Percentiles rank a stretch among this genome's conserved stretches.
Conservation (phyloP, 1,284 basidiomycete species). For the Prillingera fragicola region DNA sequence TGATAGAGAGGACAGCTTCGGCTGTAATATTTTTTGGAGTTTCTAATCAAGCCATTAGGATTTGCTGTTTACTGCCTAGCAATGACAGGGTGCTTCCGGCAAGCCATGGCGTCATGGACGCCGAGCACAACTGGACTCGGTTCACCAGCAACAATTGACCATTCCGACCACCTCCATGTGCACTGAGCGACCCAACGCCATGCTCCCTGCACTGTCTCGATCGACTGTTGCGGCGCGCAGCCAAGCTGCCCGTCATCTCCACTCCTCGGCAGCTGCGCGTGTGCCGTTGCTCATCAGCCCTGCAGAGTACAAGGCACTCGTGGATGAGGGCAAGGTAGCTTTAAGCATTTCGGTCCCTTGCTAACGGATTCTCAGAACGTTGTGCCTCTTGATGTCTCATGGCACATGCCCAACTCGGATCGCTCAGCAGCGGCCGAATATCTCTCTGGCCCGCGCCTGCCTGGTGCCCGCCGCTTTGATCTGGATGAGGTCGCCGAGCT, state of each 20-base stretch:
- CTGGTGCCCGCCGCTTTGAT: conserved; percentile 70
- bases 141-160: too few relatives aligned
- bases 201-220: too few relatives aligned
- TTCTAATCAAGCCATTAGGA: too few relatives aligned
- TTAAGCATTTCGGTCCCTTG: too few relatives aligned
- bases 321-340: background rate
- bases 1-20: conserved; percentile 12
- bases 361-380: conserved; percentile 8
- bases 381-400: conserved; percentile 43
- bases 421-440: conserved; percentile 42
- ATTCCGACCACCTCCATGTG: too few relatives aligned
- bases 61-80: too few relatives aligned
- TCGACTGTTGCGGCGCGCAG: background rate
- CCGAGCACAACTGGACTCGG: too few relatives aligned
- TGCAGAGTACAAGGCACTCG: conserved; percentile 28
- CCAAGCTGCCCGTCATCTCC: background rate
- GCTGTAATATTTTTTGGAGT: conserved; percentile 14
- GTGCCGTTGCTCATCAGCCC: conserved; percentile 39
- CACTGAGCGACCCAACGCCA: too few relatives aligned
- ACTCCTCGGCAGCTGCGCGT: background rate
- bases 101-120: too few relatives aligned
- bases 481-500: conserved; percentile 60
- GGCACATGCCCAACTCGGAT: conserved; percentile 48
- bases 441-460: conserved; percentile 56
- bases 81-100: too few relatives aligned